Base-by-base conservation (phyloP, 2,329 filamentous ascomycete genomes). In the Alternaria gansuensis region DNA sequence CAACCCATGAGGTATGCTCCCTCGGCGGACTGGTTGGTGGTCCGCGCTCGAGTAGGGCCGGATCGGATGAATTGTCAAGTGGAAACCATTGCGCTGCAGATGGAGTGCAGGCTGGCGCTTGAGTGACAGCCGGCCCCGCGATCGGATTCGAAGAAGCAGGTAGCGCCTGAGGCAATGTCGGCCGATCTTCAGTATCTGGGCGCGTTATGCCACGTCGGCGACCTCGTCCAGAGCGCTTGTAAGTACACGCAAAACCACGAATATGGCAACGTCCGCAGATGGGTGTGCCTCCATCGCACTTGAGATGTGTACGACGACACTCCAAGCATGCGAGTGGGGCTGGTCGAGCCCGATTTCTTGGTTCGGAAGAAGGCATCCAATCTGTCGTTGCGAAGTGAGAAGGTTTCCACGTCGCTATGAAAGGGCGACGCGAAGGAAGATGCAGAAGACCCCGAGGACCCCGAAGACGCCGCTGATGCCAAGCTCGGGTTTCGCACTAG, bases 251-350 rank as follows among this genome's bases (percentile, higher is more conserved):
- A 23, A 74, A 75, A 6, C 70, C 70, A 26, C 78, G 74, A 5
- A 71, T 64, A 4, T 59, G 43, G 59, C 82, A 84, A 11, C 81
- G 74, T n/a, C 80, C 81, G n/a, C 72, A 73, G 3, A 44, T 41
- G 5, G 82, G 82, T 24, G 75, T 73, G n/a, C 71, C 73, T 13
- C 77, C 81, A 60, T 83, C 80, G 62, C 82, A 84, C 60, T 81
- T 82, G 39, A 83, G 68, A 63, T 84, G 82, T 9, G 79, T 73
- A 3, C 73, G 76, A 23, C 82, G 78, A 57, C 82, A 83, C 37
- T 79, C 76, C 17, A 82, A 72, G 62, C 82, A 84, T n/a, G 82
- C 82, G 23, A 71, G 50, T 17, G 70, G 58, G 39, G 69, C 56
- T n/a, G 68, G 65, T 10, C 65, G 61, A 29, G 54, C 41, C 31